phyloP scores from a whole-genome alignment of 345 rosid species.

The Barbarea vulgaris region DNA sequence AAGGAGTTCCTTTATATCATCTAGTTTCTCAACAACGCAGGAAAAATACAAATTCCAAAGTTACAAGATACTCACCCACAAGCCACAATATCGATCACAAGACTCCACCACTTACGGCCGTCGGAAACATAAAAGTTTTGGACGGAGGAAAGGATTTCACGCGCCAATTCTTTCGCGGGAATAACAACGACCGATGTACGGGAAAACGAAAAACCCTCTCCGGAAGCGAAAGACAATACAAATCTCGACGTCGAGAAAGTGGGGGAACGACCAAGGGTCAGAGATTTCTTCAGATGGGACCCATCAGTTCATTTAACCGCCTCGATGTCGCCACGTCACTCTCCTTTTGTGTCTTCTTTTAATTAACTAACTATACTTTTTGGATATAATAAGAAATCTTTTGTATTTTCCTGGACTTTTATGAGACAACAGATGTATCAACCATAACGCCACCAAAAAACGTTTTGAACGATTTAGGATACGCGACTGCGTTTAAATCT shows the following conservation, averaged over 20 bases:
- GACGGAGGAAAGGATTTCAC: background rate
- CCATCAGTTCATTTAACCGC: slow-evolving; percentile 8
- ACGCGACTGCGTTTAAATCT: background rate
- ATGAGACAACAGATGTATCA: too few relatives aligned
- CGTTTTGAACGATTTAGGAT: background rate
- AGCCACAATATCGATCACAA: slow-evolving; percentile 5
- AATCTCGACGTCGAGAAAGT: background rate
- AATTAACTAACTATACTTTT: background rate
- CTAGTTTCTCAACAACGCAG: background rate
- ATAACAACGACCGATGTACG: slow-evolving; percentile 16
- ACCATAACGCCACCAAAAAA: background rate
- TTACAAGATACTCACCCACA: slow-evolving; percentile 9
- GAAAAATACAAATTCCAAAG: slow-evolving; percentile 7
- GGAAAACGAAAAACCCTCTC: slow-evolving; percentile 2
- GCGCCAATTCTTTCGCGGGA: slow-evolving; percentile 23
- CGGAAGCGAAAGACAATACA: slow-evolving; percentile 8
- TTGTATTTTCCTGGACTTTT: too few relatives aligned
- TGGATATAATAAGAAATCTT: background rate
- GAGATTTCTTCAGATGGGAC: background rate
- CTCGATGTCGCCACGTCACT: slow-evolving; percentile 20
- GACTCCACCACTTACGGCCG: background rate
- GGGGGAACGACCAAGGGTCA: background rate
- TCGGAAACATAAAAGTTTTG: background rate
- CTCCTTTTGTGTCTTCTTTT: background rate
- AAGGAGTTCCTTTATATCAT: background rate